These are phyloP conservation scores for Diaporthe humulicola DNA, from an alignment of 2,329 filamentous ascomycete genomes.

Conservation along the genomic window DNA sequence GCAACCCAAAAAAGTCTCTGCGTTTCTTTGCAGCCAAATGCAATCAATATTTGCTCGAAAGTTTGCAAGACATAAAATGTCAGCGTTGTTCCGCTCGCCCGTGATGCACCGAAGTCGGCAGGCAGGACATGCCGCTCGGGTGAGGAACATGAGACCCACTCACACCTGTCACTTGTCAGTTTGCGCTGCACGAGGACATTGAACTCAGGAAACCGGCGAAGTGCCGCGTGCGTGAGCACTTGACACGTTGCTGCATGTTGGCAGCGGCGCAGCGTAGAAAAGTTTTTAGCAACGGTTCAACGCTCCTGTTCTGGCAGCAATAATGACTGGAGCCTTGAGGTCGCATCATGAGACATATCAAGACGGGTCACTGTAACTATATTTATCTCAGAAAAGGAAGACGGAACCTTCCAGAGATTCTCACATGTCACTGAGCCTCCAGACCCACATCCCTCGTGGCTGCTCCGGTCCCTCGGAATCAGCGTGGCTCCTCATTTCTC, in stretches of 20 bases:
- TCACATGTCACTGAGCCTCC: conserved; percentile 13
- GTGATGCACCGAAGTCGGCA: conserved; percentile 28
- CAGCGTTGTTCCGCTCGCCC: conserved; percentile 8
- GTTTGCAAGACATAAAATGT: neutral
- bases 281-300: neutral
- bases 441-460: conserved; percentile 31
- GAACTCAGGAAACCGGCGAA: neutral
- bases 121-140: neutral
- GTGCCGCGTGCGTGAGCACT: conserved; percentile 14
- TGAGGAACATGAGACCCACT: conserved; percentile 17
- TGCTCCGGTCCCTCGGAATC: conserved; percentile 18
- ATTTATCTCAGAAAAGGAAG: conserved; percentile 6
- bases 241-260: conserved; percentile 21
- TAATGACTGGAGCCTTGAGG: neutral
- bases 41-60: neutral
- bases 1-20: neutral
- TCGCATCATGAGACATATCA: neutral
- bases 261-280: conserved; percentile 12
- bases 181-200: conserved; percentile 20
- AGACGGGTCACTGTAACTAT: conserved; percentile 13
- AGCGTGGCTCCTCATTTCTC: conserved; percentile 26
- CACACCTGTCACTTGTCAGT: conserved; percentile 30
- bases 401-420: conserved; percentile 30
- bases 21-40: neutral
- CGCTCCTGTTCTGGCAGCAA: neutral